Evolutionary conservation across 192 early-diverging fungal genomes (phyloP), one percentile per base, ranked within the genome.

Genomic region (Coemansia sp.): DNA sequence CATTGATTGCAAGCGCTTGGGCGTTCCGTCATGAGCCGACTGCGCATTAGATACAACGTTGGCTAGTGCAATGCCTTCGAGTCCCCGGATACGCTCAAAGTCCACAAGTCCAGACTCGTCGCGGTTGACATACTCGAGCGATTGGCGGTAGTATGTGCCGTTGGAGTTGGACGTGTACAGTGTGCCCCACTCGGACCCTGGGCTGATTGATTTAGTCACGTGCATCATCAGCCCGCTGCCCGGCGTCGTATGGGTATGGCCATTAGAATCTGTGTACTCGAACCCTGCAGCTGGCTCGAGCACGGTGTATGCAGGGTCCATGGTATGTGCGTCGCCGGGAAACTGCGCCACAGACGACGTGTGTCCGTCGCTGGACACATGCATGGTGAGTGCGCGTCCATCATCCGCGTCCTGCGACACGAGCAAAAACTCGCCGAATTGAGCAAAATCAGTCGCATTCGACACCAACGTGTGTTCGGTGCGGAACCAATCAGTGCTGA

Each of bases 91-190:
- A 56, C 90, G 92, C 68, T 95, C 94, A 83, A 94, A 95, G 69
- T 98, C 96, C 1, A 97, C 95, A 48, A 87, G 81, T n/a, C 90
- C 90, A 17, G 50, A 52, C 20, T 84, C 80, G 36, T 86, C 86
- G 60, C 93, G 84, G 69, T 95, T 94, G 14, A 92, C 88, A 36
- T 88, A 66, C 46, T 84, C 81, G 24, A 92, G 82, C 1, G 90
- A 85, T 9, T 78, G 65, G 8, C 86, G 86, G 71, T 86, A 98
- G 62, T 84, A 93, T 0, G 87, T 89, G 53, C 95, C 96, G 55
- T 97, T 90, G 7, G 88, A 89, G 74, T 95, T 92, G 55, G 95
- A 97, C 18, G 87, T 86, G 69, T 94, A 93, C n/a, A 99, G 77
- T 8, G 79, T 88, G 28, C 97, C 97, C 67, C 81, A 90, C 68